Evolutionary conservation across 768 basidiomycete genomes (phyloP), one percentile per base, ranked within the genome.

Genomic region (Baorangia bicolor): DNA sequence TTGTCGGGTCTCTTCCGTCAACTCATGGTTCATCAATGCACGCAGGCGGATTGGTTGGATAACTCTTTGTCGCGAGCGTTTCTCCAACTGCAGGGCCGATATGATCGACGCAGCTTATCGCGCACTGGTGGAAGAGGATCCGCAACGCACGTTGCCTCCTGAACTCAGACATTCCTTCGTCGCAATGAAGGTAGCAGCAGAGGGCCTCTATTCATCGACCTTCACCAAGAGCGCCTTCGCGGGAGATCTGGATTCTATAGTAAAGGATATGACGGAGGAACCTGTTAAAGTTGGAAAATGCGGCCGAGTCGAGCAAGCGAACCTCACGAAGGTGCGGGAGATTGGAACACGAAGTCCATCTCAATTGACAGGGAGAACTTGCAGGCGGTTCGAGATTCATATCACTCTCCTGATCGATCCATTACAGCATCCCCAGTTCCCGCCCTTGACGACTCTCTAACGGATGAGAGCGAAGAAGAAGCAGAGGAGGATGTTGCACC

Each of bases 11-110:
- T 57, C 64, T 40, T 71, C 74, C 1, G 49, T 84, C 40, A 75
- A 77, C 37, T 58, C 64, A 0, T 84, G 83, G 83, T 84, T 84
- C 31, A 58, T 73, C 20, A 75, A 77, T 9, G 71, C 68, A 2
- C 75, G 83, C 1, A 77, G 76, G 23, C 75, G 81, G 0, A 83
- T 83, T 0, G 82, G 82, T 0, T 85, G 83, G 83, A 82, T 76
- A 10, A 14, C 51, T 0, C 48, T 82, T 0, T 75, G 78, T 4
- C 70, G 69, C 1, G 60, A 65, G 3, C 28, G 25, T 33, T 71
- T 75, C 20, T 51, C 60, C 9, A 66, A 59, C 10, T 63, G 67
- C 13, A 57, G 67, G 11, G 56, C 61, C 1, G 71, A 71, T 14
- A 64, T 67, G 23, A 18, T 72, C 0, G 65, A 69, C 3, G 64